These are phyloP conservation scores for Ogataea methylovora DNA, from an alignment of 805 yeast species.

Conservation along the genomic window DNA sequence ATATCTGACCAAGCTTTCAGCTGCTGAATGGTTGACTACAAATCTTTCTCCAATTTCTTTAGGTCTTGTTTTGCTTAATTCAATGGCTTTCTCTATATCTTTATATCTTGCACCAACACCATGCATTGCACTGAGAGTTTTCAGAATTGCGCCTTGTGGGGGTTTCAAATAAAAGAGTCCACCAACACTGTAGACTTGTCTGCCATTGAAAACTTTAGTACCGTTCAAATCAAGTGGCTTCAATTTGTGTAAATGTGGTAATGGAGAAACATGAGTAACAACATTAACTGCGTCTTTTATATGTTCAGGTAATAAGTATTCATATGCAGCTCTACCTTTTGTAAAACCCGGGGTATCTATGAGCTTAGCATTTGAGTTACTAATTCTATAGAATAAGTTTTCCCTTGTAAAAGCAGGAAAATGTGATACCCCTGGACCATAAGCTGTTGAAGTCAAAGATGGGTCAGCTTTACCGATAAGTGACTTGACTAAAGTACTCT, in stretches of 20 bases:
- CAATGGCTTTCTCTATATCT: conserved; percentile 24
- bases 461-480: conserved; percentile 18
- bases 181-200: conserved; percentile 35
- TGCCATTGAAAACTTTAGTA: conserved; percentile 15
- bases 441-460: conserved; percentile 16
- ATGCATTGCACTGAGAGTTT: conserved; percentile 37
- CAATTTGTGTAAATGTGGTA: conserved; percentile 3
- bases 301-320: conserved; percentile 15
- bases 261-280: conserved; percentile 3
- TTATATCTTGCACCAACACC: conserved; percentile 30
- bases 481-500: conserved; percentile 50
- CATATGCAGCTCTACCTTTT: conserved; percentile 20
- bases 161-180: conserved; percentile 54
- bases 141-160: conserved; percentile 43
- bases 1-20: conserved; percentile 31
- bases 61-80: conserved; percentile 16
- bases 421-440: conserved; percentile 40
- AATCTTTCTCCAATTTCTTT: conserved; percentile 17
- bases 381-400: conserved; percentile 31
- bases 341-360: conserved; percentile 44
- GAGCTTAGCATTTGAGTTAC: conserved; percentile 15
- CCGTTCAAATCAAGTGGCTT: conserved; percentile 6
- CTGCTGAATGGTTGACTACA: conserved; percentile 17
- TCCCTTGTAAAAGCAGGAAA: conserved; percentile 71
- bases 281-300: conserved; percentile 4